These are phyloP conservation scores for Edaphochlamys debaryana DNA, from an alignment of 139 green algal species.

Conservation along the genomic window DNA sequence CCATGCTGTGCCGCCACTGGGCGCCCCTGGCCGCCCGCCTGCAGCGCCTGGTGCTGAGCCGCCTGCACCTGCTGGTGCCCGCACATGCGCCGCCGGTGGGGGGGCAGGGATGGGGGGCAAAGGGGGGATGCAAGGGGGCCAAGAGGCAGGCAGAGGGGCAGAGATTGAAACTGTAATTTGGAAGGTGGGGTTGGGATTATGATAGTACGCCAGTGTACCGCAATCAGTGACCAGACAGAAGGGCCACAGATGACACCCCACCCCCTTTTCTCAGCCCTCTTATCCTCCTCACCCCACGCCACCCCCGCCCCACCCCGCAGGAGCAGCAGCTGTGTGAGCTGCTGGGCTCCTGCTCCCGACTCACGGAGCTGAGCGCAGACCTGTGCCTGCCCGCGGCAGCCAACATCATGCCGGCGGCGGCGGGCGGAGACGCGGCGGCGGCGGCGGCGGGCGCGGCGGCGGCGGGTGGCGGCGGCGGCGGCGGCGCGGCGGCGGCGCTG, in stretches of 20 bases:
- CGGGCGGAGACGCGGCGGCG: neutral
- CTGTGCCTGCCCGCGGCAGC: neutral
- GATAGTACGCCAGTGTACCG: too few relatives aligned
- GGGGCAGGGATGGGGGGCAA: too few relatives aligned
- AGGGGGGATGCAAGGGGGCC: too few relatives aligned
- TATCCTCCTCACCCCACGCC: neutral
- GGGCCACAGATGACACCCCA: too few relatives aligned
- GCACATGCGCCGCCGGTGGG: neutral
- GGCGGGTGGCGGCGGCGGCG: neutral
- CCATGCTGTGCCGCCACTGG: conserved; percentile 1
- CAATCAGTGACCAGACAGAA: too few relatives aligned
- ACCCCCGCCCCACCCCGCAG: neutral
- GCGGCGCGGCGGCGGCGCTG: conserved; percentile 1
- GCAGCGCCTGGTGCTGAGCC: conserved; percentile 1
- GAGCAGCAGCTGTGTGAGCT: conserved; percentile 7
- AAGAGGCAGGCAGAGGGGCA: too few relatives aligned
- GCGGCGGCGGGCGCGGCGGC: too few relatives aligned
- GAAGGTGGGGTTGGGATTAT: too few relatives aligned
- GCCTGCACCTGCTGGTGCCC: conserved; percentile 19
- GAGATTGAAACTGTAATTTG: too few relatives aligned
- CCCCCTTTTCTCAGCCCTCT: neutral
- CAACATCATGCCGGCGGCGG: neutral
- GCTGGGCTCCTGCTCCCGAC: neutral
- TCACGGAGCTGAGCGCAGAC: conserved; percentile 10
- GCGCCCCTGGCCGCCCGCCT: neutral